These are phyloP conservation scores for Liriodendron chinense DNA, from an alignment of 164 flowering plant species.

Conservation along the genomic window DNA sequence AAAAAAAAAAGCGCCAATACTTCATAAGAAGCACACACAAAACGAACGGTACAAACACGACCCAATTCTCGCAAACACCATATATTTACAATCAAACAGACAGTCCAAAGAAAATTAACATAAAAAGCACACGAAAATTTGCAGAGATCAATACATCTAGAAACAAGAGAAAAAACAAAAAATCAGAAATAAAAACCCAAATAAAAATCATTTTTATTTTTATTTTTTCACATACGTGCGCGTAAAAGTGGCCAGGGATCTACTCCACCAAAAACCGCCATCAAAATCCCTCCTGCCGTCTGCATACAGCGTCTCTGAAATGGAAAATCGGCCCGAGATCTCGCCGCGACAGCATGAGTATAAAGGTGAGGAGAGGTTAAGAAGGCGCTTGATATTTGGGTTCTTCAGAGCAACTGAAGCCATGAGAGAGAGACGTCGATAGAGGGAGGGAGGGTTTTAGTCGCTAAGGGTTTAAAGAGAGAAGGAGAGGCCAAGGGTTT, in stretches of 20 bases:
- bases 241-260: conserved; percentile 91
- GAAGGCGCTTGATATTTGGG: conserved; percentile 54
- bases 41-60: background rate
- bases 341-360: conserved; percentile 45
- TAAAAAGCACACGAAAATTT: background rate
- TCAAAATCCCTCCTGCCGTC: conserved; percentile 22
- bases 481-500: too few relatives aligned
- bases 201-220: background rate
- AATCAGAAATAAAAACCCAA: background rate
- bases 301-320: conserved; percentile 28
- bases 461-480: background rate
- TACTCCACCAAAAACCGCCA: conserved; percentile 49
- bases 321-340: conserved; percentile 17
- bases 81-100: background rate
- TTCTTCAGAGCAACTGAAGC: conserved; percentile 63
- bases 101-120: background rate
- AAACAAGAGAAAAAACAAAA: background rate
- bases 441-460: background rate
- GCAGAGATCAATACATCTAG: background rate
- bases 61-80: background rate
- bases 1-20: too few relatives aligned
- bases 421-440: conserved; percentile 28
- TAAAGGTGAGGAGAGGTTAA: conserved; percentile 45
- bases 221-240: conserved; percentile 59
- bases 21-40: too few relatives aligned